Evolutionary conservation across 2,329 filamentous ascomycete species (phyloP).

Genomic region (Aspergillus sp.): DNA sequence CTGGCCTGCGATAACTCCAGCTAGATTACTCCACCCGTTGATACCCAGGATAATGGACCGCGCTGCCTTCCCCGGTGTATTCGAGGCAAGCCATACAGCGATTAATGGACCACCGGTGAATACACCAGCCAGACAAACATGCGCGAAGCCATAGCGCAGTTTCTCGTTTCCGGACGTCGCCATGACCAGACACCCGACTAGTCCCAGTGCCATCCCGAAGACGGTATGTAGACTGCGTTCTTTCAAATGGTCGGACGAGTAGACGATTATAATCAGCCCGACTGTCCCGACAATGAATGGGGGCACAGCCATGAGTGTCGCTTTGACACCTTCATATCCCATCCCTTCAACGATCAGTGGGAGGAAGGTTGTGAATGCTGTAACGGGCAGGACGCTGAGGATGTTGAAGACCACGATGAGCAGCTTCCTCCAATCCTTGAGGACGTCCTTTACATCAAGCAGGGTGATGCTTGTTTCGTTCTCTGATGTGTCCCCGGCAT

Average conservation of each 20-base stretch:
- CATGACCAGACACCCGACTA: constrained; percentile 15
- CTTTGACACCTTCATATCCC: constrained; percentile 5
- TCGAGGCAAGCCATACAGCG: constrained; percentile 6
- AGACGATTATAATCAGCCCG: constrained; percentile 10
- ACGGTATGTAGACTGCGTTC: constrained; percentile 13
- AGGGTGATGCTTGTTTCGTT: neutral
- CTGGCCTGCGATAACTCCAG: constrained; percentile 8
- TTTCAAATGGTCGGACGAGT: constrained; percentile 11
- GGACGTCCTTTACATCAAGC: constrained; percentile 1
- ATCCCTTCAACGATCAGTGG: constrained; percentile 6
- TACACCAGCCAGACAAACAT: constrained; percentile 14
- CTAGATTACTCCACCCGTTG: constrained; percentile 8
- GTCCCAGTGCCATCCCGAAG: constrained; percentile 11
- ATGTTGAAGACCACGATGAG: constrained; percentile 8
- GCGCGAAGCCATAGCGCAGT: constrained; percentile 14
- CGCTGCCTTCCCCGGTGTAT: neutral
- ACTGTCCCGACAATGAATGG: constrained; percentile 14
- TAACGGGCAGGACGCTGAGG: constrained; percentile 5
- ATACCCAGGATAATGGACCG: constrained; percentile 5
- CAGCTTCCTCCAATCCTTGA: constrained; percentile 6
- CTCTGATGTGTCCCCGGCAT: neutral
- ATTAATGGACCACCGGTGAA: constrained; percentile 9
- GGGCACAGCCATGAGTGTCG: constrained; percentile 8
- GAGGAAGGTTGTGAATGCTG: constrained; percentile 5
- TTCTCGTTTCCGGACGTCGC: constrained; percentile 3